Conservation (phyloP, 2,329 filamentous ascomycete species). For the Apiospora rasikravindrae region DNA sequence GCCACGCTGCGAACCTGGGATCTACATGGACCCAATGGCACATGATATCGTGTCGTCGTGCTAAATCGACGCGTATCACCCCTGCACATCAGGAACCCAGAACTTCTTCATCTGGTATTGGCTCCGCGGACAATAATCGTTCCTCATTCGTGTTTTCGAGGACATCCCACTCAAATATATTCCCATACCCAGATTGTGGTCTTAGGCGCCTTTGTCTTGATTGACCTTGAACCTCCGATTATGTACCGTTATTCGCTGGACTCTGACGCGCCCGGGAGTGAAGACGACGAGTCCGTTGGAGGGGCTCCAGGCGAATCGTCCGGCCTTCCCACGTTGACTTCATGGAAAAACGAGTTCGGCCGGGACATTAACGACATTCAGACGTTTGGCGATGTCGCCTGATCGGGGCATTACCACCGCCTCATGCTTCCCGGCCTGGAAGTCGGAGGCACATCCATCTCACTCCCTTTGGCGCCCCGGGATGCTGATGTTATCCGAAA, state of each 20-base stretch:
- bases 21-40: too few relatives aligned
- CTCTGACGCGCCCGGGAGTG: not conserved
- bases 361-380: not conserved
- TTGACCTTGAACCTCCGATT: too few relatives aligned
- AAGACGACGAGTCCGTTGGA: not conserved
- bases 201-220: too few relatives aligned
- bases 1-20: too few relatives aligned
- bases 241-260: not conserved
- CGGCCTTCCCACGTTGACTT: not conserved
- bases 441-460: conserved; percentile 30
- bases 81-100: too few relatives aligned
- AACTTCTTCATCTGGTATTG: too few relatives aligned
- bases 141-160: too few relatives aligned
- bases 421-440: conserved; percentile 31
- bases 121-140: too few relatives aligned
- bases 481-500: conserved; percentile 35
- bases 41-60: too few relatives aligned
- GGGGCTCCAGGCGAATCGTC: not conserved
- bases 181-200: too few relatives aligned
- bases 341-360: not conserved
- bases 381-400: not conserved
- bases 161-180: too few relatives aligned
- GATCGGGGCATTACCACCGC: not conserved
- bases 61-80: too few relatives aligned
- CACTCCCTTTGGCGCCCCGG: conserved; percentile 32